These are phyloP conservation scores for Camelina laxa DNA, from an alignment of 345 rosid species.

Conservation along the genomic window DNA sequence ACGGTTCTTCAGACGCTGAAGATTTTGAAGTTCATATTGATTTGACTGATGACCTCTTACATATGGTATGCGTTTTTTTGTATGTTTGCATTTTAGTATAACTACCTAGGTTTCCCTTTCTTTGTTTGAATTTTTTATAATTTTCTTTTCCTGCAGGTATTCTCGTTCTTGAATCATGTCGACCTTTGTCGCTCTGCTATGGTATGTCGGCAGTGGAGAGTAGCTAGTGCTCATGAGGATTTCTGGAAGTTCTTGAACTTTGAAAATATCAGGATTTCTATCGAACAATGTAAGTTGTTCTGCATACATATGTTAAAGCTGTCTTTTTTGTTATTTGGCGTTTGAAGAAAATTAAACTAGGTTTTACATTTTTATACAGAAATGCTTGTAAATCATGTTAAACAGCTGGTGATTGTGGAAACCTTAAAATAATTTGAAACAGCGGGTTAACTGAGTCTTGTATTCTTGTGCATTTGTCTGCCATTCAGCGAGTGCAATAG, in stretches of 20 bases:
- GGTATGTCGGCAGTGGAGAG: constrained; percentile 96
- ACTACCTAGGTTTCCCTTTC: not conserved
- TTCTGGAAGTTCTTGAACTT: constrained; percentile 95
- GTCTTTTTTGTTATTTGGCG: not conserved
- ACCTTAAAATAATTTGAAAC: not conserved
- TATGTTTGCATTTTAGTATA: not conserved
- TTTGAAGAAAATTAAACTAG: not conserved
- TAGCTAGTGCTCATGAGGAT: constrained; percentile 93
- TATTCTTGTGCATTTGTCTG: not conserved
- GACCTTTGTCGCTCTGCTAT: constrained; percentile 87
- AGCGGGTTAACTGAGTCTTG: not conserved
- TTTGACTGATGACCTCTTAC: constrained; percentile 91
- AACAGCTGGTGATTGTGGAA: constrained; percentile 1
- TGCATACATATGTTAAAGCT: not conserved
- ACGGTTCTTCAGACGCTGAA: constrained; percentile 52
- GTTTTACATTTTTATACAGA: not conserved
- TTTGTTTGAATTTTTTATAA: not conserved
- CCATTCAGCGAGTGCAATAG: not conserved
- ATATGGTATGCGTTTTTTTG: constrained; percentile 63
- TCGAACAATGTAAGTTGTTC: constrained; percentile 79
- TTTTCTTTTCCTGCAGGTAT: constrained; percentile 59
- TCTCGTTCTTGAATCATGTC: constrained; percentile 78
- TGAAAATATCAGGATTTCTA: constrained; percentile 72
- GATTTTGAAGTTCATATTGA: constrained; percentile 79
- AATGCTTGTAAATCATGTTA: not conserved